A percentile compares a stretch with the other conserved stretches of the same genome.
These are phyloP conservation scores for Aureoboletus auriporus DNA, from an alignment of 768 basidiomycete species.

Conservation along the genomic window DNA sequence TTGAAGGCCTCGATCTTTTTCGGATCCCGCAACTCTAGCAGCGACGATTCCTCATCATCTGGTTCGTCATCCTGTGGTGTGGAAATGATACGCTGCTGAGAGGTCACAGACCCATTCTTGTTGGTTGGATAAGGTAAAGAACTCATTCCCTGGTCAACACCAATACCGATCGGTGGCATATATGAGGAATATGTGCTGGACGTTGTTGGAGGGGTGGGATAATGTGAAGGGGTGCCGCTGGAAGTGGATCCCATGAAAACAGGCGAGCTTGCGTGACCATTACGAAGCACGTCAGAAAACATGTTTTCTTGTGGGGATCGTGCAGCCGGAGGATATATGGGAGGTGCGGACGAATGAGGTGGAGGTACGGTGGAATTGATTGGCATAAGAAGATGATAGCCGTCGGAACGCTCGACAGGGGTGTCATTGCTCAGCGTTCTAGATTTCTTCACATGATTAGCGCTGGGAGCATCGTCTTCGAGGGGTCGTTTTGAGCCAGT, in stretches of 20 bases:
- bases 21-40: conserved; percentile 43
- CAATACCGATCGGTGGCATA: conserved; percentile 54
- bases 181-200: conserved; percentile 39
- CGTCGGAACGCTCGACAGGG: conserved; percentile 37
- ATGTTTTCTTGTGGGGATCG: conserved; percentile 48
- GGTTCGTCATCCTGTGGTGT: conserved; percentile 38
- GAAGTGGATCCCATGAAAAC: conserved; percentile 55
- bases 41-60: conserved; percentile 49
- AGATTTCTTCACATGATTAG: conserved; percentile 47
- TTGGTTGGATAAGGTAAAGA: conserved; percentile 46
- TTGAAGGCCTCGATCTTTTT: conserved; percentile 79
- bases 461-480: conserved; percentile 27
- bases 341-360: conserved; percentile 28
- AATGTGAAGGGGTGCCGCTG: conserved; percentile 38
- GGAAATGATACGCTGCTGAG: conserved; percentile 24
- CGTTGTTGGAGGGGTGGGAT: conserved; percentile 36
- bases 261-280: conserved; percentile 47
- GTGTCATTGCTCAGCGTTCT: conserved; percentile 39
- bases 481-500: conserved; percentile 19
- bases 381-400: conserved; percentile 56
- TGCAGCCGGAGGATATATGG: conserved; percentile 42
- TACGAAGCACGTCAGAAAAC: conserved; percentile 60
- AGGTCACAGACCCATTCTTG: conserved; percentile 20
- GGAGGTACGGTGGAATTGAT: conserved; percentile 40
- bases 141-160: conserved; percentile 50